These are phyloP conservation scores for Deakozyma indianensis DNA, from an alignment of 805 yeast species.

Conservation along the genomic window DNA sequence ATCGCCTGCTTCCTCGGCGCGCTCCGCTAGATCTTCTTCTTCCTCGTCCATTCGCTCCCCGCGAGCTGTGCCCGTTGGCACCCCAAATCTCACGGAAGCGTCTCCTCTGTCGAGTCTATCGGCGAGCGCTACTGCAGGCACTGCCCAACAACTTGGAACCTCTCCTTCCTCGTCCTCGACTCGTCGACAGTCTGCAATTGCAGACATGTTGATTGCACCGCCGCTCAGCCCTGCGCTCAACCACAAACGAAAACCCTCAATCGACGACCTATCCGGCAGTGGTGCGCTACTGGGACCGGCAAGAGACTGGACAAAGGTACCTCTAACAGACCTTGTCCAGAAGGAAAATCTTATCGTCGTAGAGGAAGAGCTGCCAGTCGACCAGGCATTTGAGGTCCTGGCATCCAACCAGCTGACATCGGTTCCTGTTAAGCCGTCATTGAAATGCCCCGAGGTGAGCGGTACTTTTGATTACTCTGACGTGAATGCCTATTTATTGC, in stretches of 20 bases:
- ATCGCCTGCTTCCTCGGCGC: background rate
- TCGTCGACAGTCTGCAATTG: background rate
- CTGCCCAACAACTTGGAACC: background rate
- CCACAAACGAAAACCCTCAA: background rate
- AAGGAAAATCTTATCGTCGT: conserved; percentile 61
- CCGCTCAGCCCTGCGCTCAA: background rate
- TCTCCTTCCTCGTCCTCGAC: background rate
- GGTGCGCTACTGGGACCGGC: conserved; percentile 1
- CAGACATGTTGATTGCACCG: background rate
- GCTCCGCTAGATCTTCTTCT: background rate
- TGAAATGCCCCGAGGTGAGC: conserved; percentile 4
- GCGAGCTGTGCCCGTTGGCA: conserved; percentile 4
- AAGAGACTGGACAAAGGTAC: conserved; percentile 60
- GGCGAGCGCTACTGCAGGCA: conserved; percentile 1
- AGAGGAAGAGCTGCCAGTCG: conserved; percentile 57
- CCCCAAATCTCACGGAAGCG: conserved; percentile 5
- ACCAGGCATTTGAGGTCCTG: conserved; percentile 74
- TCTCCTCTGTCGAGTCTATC: conserved; percentile 2
- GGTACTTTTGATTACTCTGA: conserved; percentile 87
- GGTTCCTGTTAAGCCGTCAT: conserved; percentile 44
- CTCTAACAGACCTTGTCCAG: conserved; percentile 61
- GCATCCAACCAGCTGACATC: conserved; percentile 64
- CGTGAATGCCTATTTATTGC: conserved; percentile 67
- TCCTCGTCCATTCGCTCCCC: background rate
- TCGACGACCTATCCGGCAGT: background rate